Evolutionary conservation across 768 basidiomycete species (phyloP).

Genomic region (Trichaptum fuscoviolaceum): DNA sequence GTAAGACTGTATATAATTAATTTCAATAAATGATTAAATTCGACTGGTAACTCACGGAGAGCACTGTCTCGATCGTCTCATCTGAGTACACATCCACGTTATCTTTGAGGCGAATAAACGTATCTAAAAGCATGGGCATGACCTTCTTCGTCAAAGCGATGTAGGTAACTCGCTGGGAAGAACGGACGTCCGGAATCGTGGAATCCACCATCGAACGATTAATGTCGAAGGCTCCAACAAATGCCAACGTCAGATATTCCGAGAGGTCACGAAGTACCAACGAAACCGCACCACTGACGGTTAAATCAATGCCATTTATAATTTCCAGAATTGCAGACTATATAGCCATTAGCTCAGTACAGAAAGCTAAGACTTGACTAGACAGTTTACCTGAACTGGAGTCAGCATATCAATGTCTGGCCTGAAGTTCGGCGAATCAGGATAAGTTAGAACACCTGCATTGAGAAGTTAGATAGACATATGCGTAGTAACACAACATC

Average conservation of each 20-base stretch:
- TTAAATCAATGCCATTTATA: constrained; percentile 61
- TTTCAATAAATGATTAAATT: not conserved
- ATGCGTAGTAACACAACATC: constrained; percentile 3
- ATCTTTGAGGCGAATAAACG: constrained; percentile 65
- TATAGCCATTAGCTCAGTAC: constrained; percentile 17
- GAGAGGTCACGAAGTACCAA: constrained; percentile 79
- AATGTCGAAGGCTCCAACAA: constrained; percentile 71
- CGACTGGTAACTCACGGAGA: constrained; percentile 50
- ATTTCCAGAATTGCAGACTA: constrained; percentile 72
- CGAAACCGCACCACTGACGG: constrained; percentile 56
- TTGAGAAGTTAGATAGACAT: not conserved
- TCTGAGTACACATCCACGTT: constrained; percentile 62
- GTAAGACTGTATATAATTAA: constrained; percentile 52
- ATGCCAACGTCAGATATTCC: constrained; percentile 83
- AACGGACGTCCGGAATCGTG: constrained; percentile 17
- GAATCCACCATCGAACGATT: not conserved
- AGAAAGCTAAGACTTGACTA: not conserved
- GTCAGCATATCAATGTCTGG: constrained; percentile 81
- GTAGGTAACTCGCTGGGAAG: constrained; percentile 71
- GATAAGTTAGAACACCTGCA: constrained; percentile 72
- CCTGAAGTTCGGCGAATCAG: constrained; percentile 78
- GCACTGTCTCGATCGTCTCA: constrained; percentile 78
- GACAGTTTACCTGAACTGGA: constrained; percentile 62
- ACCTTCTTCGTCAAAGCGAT: constrained; percentile 84
- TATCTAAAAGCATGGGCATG: constrained; percentile 79